Evolutionary conservation across 2,329 filamentous ascomycete genomes (phyloP), one percentile per base, ranked within the genome.

Genomic region (Dactylella cylindrospora): DNA sequence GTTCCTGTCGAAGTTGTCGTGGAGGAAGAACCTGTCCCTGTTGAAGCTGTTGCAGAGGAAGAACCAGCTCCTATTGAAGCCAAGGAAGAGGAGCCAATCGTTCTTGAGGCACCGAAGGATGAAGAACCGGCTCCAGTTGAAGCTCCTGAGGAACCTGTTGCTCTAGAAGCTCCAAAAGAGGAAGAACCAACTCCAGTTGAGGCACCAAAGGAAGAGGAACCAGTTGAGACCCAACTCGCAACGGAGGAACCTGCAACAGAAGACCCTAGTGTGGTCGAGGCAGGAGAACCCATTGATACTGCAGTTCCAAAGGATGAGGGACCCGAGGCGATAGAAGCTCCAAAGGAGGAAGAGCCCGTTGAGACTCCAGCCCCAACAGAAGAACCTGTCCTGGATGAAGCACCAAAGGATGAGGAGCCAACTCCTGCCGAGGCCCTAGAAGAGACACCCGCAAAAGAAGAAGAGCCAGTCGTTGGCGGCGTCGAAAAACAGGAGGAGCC

Each of bases 341-440:
- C 13, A 26, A 33, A 26, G 6, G 36, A 52, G 17, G 44, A 52
- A 22, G 40, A 49, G 10, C 43, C 36, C 20, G 15, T 13, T 35
- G 7, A 10, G n/a, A n/a, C n/a, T n/a, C n/a, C n/a, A n/a, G n/a
- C n/a, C n/a, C n/a, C n/a, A n/a, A n/a, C n/a, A n/a, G n/a, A n/a
- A n/a, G n/a, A n/a, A n/a, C n/a, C n/a, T n/a, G n/a, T n/a, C n/a
- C n/a, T n/a, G 5, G 35, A 41, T 13, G 51, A 55, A 36, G 51
- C 38, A 22, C 13, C 49, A 28, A 44, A 44, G 15, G 40, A 44
- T 5, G 40, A 44, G 22, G 25, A 15, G 25, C 17, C 17, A 7
- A 12, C 15, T 8, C n/a, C n/a, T n/a, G 23, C 9, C 15, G 40
- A 44, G n/a, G 35, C 46, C 6, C 23, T 25, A 3, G 40, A 22